These are phyloP conservation scores for Cruciata laevipes DNA, from an alignment of 257 asterid species.

Conservation along the genomic window DNA sequence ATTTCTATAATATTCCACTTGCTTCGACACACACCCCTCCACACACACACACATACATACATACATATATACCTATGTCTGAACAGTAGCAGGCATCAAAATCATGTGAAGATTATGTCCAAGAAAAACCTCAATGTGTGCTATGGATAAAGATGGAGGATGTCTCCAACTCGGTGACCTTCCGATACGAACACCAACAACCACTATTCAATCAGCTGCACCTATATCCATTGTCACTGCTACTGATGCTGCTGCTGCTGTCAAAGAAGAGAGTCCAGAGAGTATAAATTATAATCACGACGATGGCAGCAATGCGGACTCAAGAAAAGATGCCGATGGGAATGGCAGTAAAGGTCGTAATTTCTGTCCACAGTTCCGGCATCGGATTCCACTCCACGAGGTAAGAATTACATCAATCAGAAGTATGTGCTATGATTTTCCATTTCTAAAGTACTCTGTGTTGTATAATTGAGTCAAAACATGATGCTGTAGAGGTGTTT, in stretches of 20 bases:
- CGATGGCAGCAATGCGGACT: background rate
- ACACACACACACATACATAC: background rate
- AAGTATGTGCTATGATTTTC: too few species aligned
- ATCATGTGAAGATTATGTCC: background rate
- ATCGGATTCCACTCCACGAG: constrained; percentile 17
- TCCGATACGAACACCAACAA: background rate
- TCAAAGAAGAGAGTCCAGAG: background rate
- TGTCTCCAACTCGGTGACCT: background rate
- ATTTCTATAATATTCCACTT: background rate
- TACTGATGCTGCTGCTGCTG: background rate
- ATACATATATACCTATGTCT: background rate
- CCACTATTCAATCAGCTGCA: background rate
- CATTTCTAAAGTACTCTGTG: background rate
- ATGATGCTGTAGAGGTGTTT: background rate
- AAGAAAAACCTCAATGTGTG: constrained; percentile 6
- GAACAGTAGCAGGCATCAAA: background rate
- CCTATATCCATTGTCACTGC: background rate
- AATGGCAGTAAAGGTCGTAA: background rate
- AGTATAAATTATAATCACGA: background rate
- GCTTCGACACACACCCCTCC: background rate
- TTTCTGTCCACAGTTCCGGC: background rate
- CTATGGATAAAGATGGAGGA: constrained; percentile 14
- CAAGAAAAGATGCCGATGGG: background rate
- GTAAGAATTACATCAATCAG: constrained; percentile 1
- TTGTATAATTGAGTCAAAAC: background rate